These are phyloP conservation scores for Solanum boliviense DNA, from an alignment of 257 asterid genomes.

Conservation along the genomic window DNA sequence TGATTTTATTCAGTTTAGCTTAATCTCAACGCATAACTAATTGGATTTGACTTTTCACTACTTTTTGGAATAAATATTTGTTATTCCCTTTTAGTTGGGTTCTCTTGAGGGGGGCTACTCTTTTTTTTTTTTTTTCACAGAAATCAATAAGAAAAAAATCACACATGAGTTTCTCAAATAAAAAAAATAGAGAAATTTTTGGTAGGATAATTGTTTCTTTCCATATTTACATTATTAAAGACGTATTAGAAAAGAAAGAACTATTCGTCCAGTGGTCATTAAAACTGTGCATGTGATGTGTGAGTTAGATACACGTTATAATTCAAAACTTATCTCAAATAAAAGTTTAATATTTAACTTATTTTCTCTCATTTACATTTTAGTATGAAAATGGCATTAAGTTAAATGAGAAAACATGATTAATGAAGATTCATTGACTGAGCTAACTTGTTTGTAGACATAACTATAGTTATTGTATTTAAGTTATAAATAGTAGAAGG, in stretches of 20 bases:
- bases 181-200: no score
- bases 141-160: not conserved
- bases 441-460: not conserved
- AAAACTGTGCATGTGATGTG: rapidly evolving
- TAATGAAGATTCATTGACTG: not conserved
- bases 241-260: not conserved
- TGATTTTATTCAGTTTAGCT: not conserved
- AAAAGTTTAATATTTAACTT: not conserved
- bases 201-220: not conserved
- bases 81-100: not conserved
- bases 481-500: not conserved
- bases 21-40: not conserved
- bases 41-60: not conserved
- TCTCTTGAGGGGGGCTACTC: not conserved
- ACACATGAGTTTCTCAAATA: not conserved
- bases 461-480: not conserved
- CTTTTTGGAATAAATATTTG: not conserved
- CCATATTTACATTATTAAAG: not conserved
- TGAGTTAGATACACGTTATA: not conserved
- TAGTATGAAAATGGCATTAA: no score
- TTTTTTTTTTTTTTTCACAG: not conserved
- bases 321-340: not conserved
- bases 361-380: not conserved
- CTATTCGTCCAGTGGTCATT: not conserved
- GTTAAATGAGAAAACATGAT: not conserved